Evolutionary conservation across 2,329 filamentous ascomycete species (phyloP), one percentile per base, ranked within the genome.

Genomic region (Eutypa lata): DNA sequence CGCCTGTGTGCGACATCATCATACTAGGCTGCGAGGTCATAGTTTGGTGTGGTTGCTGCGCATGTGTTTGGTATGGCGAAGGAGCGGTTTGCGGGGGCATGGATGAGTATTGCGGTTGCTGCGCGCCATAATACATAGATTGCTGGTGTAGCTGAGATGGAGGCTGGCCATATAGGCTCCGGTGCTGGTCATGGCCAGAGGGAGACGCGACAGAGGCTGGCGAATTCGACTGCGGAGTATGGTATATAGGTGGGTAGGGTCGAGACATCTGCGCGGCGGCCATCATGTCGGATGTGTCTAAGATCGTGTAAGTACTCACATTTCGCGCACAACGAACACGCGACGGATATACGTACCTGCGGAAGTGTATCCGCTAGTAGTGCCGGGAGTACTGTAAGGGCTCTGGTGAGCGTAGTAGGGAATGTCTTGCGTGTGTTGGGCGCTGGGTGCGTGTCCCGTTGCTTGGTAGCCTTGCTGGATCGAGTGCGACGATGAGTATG

Each of bases 211-310:
- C 92, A 48, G 92, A 96, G 38, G 91, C 90, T 47, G 93, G 93
- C 51, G 93, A 96, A 73, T 93, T 96, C 52, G 92, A 96, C 75
- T 97, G 92, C 51, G 92, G 91, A 18, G 92, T 95, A 72, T 97
- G 90, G 70, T 97, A 97, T 31, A 96, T 96, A 55, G 91, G 90
- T 62, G 92, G 92, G 70, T 95, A 96, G 46, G 86, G 84, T 71
- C 87, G 84, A 72, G 90, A 88, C 89, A 85, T 81, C 68, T 78
- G 74, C 57, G 75, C 76, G 64, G 82, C 79, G 74, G 86, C 87
- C 80, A 83, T 87, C 77, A 86, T 86, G 60, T 85, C 82, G 73
- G 78, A 78, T 55, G 78, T 82, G 67, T 84, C 82, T 83, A 57
- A 24, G 46, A 53, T 18, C 46, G 49, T 16, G 24, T 49, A 50